These are phyloP conservation scores for Xylariaceae sp. DNA, from an alignment of 2,329 filamentous ascomycete genomes.

Conservation along the genomic window DNA sequence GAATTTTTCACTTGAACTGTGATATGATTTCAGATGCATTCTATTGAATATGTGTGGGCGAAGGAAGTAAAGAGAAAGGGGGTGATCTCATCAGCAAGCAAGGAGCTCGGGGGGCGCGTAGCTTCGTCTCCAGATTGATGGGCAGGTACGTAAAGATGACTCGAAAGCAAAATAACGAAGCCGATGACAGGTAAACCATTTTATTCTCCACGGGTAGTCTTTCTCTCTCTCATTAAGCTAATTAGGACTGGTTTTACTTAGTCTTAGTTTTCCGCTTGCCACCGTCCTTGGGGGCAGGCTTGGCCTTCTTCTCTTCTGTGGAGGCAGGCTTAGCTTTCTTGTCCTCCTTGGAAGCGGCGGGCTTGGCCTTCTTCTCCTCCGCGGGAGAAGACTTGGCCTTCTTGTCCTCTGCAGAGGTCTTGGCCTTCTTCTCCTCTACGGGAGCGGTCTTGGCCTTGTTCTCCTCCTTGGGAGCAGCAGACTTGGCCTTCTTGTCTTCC, in stretches of 20 bases:
- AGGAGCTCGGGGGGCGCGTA: no score
- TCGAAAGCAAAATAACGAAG: neutral
- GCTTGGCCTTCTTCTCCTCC: neutral
- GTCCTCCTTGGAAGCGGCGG: neutral
- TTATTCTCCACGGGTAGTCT: no score
- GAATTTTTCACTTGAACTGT: no score
- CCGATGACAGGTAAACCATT: neutral
- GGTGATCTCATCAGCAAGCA: no score
- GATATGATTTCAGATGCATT: no score
- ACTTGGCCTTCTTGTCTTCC: neutral
- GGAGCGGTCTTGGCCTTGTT: neutral
- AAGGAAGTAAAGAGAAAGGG: no score
- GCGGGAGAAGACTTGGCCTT: neutral
- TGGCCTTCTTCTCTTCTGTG: neutral
- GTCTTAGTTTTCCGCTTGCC: neutral
- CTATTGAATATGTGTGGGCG: no score
- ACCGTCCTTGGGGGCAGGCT: neutral
- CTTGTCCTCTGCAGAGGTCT: neutral
- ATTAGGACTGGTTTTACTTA: slow-evolving; percentile 19
- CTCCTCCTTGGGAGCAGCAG: neutral
- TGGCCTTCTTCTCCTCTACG: neutral
- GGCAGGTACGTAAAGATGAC: no score
- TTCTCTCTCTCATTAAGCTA: slow-evolving; percentile 5
- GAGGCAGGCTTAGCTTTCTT: neutral
- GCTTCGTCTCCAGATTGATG: no score